Base-by-base conservation (phyloP, 2,329 filamentous ascomycete species). In the Lasiodiplodia citricola region DNA sequence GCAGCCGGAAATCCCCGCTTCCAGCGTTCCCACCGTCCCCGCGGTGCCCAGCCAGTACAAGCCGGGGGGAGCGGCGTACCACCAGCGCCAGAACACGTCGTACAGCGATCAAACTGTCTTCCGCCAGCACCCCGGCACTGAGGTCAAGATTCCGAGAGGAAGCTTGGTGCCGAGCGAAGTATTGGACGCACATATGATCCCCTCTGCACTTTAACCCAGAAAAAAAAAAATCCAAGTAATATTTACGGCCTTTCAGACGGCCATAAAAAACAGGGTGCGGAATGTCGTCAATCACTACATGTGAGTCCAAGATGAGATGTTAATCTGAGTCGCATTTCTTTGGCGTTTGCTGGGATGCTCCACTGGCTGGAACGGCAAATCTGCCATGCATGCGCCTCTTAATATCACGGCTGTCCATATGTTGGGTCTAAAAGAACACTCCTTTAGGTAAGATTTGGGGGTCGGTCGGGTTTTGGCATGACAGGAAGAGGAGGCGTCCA, bases 161-260 rank as follows among this genome's bases (percentile, higher is more conserved):
- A 80, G 79, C 58, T 72, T 73, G 3, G 78, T 81, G 7, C 78
- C 80, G 6, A 78, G 75, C 18, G 79, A 80, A 71, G 78, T 81
- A 21, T 67, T 81, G 66, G 77, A 81, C 57, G 71, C 70, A n/a
- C 71, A 74, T 14, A 60, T 68, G 37, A 66, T 63, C 37, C 60
- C 66, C 7, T 72, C 69, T 38, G 71, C 74, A 25, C 69, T 75
- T 38, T 74, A 68, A 69, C 23, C 28, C 14, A 37, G 18, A 38
- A n/a, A 38, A 16, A 38, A 16, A 31, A 10, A 35, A 35, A 31
- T 35, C n/a, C 14, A 10, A 57, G 25, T 54, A 25, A 25, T 57
- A 16, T 57, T n/a, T 21, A 56, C 58, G 60, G 47, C 60, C 44
- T 47, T 11, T 21, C n/a, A 18, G n/a, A 47, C 44, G 44, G n/a